A percentile compares a stretch with the other conserved stretches of the same genome.
Conservation (phyloP, 495 filamentous ascomycete species). For the Amphirosellinia nigrospora region DNA sequence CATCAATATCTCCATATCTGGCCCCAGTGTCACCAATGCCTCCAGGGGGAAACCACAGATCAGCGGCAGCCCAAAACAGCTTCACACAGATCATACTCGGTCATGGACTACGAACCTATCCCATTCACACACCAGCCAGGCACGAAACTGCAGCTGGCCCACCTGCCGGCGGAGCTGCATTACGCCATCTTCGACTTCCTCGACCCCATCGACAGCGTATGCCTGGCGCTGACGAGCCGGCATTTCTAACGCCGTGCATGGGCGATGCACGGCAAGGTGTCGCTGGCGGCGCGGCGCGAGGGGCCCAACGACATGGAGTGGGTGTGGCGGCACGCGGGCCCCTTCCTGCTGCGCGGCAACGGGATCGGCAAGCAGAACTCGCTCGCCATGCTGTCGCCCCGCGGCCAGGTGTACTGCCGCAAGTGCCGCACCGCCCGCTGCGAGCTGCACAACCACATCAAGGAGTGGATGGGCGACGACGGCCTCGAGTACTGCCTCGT, state of each 20-base stretch:
- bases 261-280: slow-evolving; percentile 54
- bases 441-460: slow-evolving; percentile 60
- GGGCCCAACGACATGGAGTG: slow-evolving; percentile 63
- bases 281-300: slow-evolving; percentile 52
- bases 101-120: slow-evolving; percentile 54
- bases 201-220: slow-evolving; percentile 60
- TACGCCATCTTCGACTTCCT: slow-evolving; percentile 60
- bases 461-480: slow-evolving; percentile 56
- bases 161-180: slow-evolving; percentile 65
- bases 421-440: slow-evolving; percentile 60
- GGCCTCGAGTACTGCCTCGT: slow-evolving; percentile 57
- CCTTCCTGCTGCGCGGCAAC: slow-evolving; percentile 31
- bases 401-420: slow-evolving; percentile 55
- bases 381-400: slow-evolving; percentile 47
- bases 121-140: slow-evolving; percentile 48
- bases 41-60: not conserved
- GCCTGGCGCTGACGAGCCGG: slow-evolving; percentile 58
- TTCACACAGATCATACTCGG: slow-evolving; percentile 48
- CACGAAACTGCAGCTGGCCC: slow-evolving; percentile 43
- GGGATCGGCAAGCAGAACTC: slow-evolving; percentile 38
- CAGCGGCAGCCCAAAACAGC: not conserved
- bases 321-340: slow-evolving; percentile 58
- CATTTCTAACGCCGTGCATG: slow-evolving; percentile 61
- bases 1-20: not conserved
- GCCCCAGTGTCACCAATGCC: not conserved